Conservation (phyloP, 2,329 filamentous ascomycete species). For the Colletotrichum sp. region DNA sequence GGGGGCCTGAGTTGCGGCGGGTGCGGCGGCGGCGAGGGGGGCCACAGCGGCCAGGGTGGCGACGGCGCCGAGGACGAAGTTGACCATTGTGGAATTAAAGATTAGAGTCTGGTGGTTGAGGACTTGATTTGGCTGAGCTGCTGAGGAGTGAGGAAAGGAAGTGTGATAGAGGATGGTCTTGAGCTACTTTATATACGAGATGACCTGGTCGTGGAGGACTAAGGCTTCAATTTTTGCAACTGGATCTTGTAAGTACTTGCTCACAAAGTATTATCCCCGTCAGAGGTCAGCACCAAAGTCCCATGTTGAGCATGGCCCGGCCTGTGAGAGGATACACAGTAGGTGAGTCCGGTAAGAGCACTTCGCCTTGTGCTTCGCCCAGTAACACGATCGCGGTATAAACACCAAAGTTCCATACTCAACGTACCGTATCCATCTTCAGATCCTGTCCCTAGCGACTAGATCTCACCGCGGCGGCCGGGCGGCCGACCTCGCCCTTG, state of each 20-base stretch:
- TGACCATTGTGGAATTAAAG: background rate
- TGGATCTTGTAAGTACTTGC: background rate
- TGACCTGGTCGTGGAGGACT: background rate
- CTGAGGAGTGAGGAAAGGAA: background rate
- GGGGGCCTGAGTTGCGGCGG: background rate
- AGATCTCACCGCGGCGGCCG: background rate
- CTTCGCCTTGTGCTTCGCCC: background rate
- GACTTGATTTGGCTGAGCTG: background rate
- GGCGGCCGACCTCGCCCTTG: background rate
- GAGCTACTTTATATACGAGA: background rate
- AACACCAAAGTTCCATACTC: background rate
- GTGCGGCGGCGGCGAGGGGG: background rate
- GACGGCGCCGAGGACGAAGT: background rate
- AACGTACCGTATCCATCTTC: background rate
- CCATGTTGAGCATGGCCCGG: background rate
- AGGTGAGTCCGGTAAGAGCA: rapidly evolving
- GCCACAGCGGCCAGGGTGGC: background rate
- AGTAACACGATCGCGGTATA: background rate
- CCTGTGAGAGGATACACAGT: background rate
- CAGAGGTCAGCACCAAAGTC: background rate
- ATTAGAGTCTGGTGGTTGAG: background rate
- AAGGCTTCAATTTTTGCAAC: background rate
- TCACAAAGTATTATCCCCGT: background rate
- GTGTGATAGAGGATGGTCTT: background rate
- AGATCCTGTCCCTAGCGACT: background rate